Percentiles rank a stretch among this genome's conserved stretches.
phyloP scores from a whole-genome alignment of 768 basidiomycete genomes.

The Jaapia argillacea region DNA sequence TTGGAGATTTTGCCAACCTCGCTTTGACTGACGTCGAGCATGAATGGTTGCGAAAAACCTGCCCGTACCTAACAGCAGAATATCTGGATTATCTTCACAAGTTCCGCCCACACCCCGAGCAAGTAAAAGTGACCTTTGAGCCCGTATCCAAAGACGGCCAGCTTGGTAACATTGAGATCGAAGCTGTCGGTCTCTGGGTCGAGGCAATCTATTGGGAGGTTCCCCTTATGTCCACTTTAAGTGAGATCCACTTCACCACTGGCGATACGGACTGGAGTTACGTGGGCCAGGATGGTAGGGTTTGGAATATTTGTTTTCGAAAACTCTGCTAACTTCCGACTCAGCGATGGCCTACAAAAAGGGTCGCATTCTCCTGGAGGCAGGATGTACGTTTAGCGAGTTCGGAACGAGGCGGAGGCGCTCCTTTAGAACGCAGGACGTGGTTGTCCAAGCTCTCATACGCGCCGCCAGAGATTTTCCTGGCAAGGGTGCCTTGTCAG shows the following conservation, averaged over 20 bases:
- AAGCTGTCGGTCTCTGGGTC: slow-evolving; percentile 61
- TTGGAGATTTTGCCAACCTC: slow-evolving; percentile 59
- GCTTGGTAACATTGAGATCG: slow-evolving; percentile 62
- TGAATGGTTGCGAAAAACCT: slow-evolving; percentile 52
- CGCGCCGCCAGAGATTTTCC: slow-evolving; percentile 45
- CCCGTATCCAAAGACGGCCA: slow-evolving; percentile 41
- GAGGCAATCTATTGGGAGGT: slow-evolving; percentile 95
- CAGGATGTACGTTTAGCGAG: slow-evolving; percentile 68
- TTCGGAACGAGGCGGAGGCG: slow-evolving; percentile 82
- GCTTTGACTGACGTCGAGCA: slow-evolving; percentile 50
- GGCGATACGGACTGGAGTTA: slow-evolving; percentile 78
- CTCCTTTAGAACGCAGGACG: slow-evolving; percentile 64
- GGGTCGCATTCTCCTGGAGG: slow-evolving; percentile 47
- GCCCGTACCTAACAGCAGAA: slow-evolving; percentile 59
- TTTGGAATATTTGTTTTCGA: not conserved
- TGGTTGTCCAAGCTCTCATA: slow-evolving; percentile 60
- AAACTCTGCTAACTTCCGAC: no score
- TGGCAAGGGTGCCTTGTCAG: slow-evolving; percentile 49
- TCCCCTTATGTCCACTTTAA: slow-evolving; percentile 85
- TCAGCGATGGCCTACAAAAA: slow-evolving; percentile 70
- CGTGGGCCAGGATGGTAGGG: slow-evolving; percentile 66
- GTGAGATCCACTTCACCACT: slow-evolving; percentile 77
- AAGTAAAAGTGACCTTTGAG: slow-evolving; percentile 56
- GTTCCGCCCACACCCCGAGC: slow-evolving; percentile 67
- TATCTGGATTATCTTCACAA: slow-evolving; percentile 72